phyloP scores from a whole-genome alignment of 805 yeast species.

The Isabelozyma rhagii region DNA sequence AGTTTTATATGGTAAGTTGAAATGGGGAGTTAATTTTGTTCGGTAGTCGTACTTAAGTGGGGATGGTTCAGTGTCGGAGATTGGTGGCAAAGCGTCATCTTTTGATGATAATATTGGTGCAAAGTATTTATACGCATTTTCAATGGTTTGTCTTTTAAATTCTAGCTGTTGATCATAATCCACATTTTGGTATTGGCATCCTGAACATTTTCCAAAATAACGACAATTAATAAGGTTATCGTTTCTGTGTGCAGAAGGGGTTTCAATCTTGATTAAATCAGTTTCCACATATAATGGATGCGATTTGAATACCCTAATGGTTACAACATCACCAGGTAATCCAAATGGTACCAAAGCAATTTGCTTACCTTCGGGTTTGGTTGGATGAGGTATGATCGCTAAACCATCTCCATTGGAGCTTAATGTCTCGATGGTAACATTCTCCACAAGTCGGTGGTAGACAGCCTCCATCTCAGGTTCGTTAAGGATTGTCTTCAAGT shows the following conservation, averaged over 20 bases:
- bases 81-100: slow-evolving; percentile 49
- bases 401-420: slow-evolving; percentile 88
- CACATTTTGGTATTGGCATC: slow-evolving; percentile 88
- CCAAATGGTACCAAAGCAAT: slow-evolving; percentile 83
- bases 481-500: slow-evolving; percentile 63
- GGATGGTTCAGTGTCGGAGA: slow-evolving; percentile 66
- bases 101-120: slow-evolving; percentile 51
- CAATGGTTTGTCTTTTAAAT: slow-evolving; percentile 71
- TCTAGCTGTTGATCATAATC: slow-evolving; percentile 69
- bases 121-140: slow-evolving; percentile 76
- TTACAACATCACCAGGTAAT: slow-evolving; percentile 78
- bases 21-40: slow-evolving; percentile 95
- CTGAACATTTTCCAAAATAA: slow-evolving; percentile 91
- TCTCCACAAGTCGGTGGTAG: slow-evolving; percentile 57
- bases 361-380: slow-evolving; percentile 41
- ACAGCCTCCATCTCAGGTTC: slow-evolving; percentile 43
- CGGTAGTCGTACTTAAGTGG: slow-evolving; percentile 78
- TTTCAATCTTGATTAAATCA: slow-evolving; percentile 58
- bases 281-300: slow-evolving; percentile 72
- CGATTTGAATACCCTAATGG: slow-evolving; percentile 70
- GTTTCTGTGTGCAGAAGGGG: slow-evolving; percentile 37
- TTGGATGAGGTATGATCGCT: slow-evolving; percentile 65
- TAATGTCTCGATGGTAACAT: slow-evolving; percentile 56
- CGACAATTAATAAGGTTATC: slow-evolving; percentile 65
- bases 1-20: slow-evolving; percentile 65